phyloP scores from a whole-genome alignment of 83 land plant genomes.

The Picea mariana region DNA sequence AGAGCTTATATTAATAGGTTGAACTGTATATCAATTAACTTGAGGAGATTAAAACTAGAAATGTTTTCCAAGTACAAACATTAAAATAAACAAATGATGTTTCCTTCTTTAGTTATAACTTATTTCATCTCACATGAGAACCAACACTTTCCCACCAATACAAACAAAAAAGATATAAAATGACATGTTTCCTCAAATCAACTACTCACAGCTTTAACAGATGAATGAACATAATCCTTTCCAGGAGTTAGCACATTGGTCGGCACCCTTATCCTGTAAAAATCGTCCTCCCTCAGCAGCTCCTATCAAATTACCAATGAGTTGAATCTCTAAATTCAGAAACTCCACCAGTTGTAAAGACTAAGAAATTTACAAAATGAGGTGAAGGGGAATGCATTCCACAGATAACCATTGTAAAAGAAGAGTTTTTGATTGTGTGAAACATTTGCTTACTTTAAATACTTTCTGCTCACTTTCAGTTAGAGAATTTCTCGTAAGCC shows the following conservation, averaged over 20 bases:
- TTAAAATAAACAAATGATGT: too few relatives aligned
- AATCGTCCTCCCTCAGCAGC: conserved; percentile 34
- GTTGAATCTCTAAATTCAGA: not conserved
- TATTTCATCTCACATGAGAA: too few relatives aligned
- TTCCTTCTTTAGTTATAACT: too few relatives aligned
- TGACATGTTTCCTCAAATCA: too few relatives aligned
- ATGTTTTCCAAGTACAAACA: too few relatives aligned
- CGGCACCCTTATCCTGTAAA: conserved; percentile 57
- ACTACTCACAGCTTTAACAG: conserved; percentile 82
- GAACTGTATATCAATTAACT: too few relatives aligned
- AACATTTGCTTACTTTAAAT: conserved; percentile 53
- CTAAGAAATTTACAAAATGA: not conserved
- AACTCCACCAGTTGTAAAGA: not conserved
- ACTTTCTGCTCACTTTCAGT: conserved; percentile 59
- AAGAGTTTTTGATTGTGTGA: not conserved
- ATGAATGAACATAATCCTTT: conserved; percentile 62
- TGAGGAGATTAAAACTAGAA: too few relatives aligned
- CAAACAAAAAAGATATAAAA: too few relatives aligned
- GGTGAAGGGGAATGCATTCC: not conserved
- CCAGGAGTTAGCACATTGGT: conserved; percentile 70
- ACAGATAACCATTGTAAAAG: not conserved
- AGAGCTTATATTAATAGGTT: too few relatives aligned
- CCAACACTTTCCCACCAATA: too few relatives aligned
- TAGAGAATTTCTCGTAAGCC: conserved; percentile 67
- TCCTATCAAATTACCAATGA: conserved; percentile 47